Conservation (phyloP, 768 basidiomycete species). For the Boletus sensibilis region DNA sequence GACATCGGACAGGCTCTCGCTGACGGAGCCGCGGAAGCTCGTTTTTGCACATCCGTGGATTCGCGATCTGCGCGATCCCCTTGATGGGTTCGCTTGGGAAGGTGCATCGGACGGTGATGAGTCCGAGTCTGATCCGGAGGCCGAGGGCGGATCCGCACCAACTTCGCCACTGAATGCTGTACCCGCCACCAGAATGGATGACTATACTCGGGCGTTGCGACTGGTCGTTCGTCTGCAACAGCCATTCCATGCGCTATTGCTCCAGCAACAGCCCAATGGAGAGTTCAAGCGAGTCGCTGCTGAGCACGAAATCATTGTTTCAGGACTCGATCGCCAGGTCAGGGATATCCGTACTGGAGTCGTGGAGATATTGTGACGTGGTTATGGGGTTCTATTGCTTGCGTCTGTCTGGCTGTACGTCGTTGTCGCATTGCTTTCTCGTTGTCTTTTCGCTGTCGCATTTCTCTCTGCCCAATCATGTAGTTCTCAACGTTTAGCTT, state of each 20-base stretch:
- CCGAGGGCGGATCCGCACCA: not conserved
- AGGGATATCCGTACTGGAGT: too few species aligned
- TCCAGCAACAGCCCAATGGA: too few species aligned
- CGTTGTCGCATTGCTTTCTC: too few species aligned
- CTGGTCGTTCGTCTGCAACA: too few species aligned
- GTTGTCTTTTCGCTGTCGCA: too few species aligned
- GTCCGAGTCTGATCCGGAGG: not conserved
- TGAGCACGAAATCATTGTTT: too few species aligned
- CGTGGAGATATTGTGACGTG: too few species aligned
- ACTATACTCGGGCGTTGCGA: too few species aligned
- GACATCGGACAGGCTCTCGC: not conserved
- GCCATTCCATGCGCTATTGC: too few species aligned
- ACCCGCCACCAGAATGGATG: not conserved
- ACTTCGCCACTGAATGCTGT: not conserved
- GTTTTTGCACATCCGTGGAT: conserved; percentile 9
- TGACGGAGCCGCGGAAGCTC: not conserved
- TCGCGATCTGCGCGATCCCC: not conserved
- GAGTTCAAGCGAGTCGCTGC: too few species aligned
- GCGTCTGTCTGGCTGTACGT: not conserved
- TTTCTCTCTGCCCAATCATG: too few species aligned
- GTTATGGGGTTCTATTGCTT: not conserved
- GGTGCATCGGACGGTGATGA: not conserved
- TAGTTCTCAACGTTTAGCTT: not conserved
- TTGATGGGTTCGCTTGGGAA: not conserved
- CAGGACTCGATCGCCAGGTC: too few species aligned